These are phyloP conservation scores for Dendrobium chrysotoxum DNA, from an alignment of 106 monocot genomes.

Conservation along the genomic window DNA sequence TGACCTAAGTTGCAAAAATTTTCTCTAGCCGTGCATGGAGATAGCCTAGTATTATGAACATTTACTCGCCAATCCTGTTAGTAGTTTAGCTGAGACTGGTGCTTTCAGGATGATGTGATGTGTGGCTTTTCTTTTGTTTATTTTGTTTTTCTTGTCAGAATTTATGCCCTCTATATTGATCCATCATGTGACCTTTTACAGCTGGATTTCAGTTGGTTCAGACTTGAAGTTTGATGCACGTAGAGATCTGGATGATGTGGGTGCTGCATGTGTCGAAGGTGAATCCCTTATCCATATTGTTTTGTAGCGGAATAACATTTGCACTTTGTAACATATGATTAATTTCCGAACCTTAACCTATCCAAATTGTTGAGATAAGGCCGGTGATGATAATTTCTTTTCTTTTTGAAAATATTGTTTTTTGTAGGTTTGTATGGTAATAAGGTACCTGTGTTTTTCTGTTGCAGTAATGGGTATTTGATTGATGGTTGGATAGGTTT, in stretches of 20 bases:
- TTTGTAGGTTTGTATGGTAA: neutral
- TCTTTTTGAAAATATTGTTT: neutral
- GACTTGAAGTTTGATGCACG: conserved; percentile 98
- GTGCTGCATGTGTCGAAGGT: conserved; percentile 81
- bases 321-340: conserved; percentile 4
- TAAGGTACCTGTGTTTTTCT: neutral
- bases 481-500: neutral
- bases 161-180: neutral
- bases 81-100: neutral
- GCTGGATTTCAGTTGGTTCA: conserved; percentile 96
- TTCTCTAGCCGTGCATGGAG: neutral
- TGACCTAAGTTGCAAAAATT: neutral
- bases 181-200: conserved; percentile 14
- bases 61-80: neutral
- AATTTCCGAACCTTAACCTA: neutral
- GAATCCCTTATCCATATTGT: neutral
- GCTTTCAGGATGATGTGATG: neutral
- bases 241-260: conserved; percentile 98
- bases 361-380: neutral
- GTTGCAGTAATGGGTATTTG: neutral
- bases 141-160: conserved; percentile 3
- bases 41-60: neutral
- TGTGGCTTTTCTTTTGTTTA: conserved; percentile 1
- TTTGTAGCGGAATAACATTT: neutral
- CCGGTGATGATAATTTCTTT: neutral